Conservation (phyloP, 345 rosid species). For the Rhodamnia rubescens region DNA sequence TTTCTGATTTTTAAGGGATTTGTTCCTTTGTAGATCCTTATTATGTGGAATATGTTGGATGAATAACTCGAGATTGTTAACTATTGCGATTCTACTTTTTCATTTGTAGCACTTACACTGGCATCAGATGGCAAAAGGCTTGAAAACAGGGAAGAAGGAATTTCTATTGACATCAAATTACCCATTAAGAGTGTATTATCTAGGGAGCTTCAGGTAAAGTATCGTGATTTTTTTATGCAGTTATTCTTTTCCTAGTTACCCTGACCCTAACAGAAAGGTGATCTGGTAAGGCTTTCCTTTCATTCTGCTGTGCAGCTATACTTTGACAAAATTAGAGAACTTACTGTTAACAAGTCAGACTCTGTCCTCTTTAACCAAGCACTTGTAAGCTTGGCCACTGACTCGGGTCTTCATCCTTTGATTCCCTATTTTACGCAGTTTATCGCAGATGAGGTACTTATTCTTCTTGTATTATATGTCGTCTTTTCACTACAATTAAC, state of each 20-base stretch:
- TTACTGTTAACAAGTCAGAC: constrained; percentile 29
- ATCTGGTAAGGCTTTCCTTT: neutral
- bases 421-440: constrained; percentile 57
- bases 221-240: neutral
- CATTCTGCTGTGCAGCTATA: constrained; percentile 37
- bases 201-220: constrained; percentile 63
- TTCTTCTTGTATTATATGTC: neutral
- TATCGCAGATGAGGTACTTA: constrained; percentile 63
- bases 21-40: neutral
- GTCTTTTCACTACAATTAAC: neutral
- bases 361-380: constrained; percentile 58
- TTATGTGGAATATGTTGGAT: neutral
- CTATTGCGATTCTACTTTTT: neutral
- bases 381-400: constrained; percentile 55
- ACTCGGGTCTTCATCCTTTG: constrained; percentile 70
- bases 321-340: constrained; percentile 53
- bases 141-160: constrained; percentile 66
- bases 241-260: neutral
- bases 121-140: constrained; percentile 44
- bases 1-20: neutral
- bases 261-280: neutral
- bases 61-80: neutral
- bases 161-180: constrained; percentile 34
- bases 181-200: constrained; percentile 58
- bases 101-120: constrained; percentile 13